Base-by-base conservation (phyloP, 345 rosid species). In the Citrus medica region DNA sequence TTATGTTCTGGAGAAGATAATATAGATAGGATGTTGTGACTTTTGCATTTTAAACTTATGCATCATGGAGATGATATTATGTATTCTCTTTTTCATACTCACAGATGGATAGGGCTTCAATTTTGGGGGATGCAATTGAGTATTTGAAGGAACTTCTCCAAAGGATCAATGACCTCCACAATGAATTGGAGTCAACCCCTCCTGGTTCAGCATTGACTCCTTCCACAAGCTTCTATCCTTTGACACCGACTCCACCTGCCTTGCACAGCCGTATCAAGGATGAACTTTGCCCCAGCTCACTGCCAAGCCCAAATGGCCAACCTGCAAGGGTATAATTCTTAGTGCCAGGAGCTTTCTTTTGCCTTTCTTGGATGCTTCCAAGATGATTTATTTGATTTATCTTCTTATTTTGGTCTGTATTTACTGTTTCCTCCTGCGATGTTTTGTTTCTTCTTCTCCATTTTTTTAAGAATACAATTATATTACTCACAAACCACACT, bases 31-130 rank as follows among this genome's bases (percentile, higher is more conserved):
- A 7, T 13, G 21, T 58, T 30, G 30, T 2, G 12, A 2, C 27
- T 71, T 65, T 46, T 28, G 24, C 24, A 42, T 64, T 42, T 7
- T 13, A 30, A 14, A n/a, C 10, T 25, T 62, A 22, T 65, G 60
- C 71, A 55, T 65, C 73, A 42, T 81, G 1, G 58, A 68, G 30
- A 60, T 17, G 3, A 38, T 40, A 59, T 63, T 42, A 61, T 79
- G 59, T 22, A 4, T 46, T 74, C 22, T 66, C 19, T 17, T 32
- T 28, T 56, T 64, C 27, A 14, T 78, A 80, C 38, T 76, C 19
- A 77, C 88, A 95, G 98, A 95, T 95, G 98, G 98, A 95, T 81
- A 86, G 98, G 85, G 98, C 98, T 81, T 92, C 98, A 27, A 95
- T 92, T 64, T 92, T 95, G 22, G 99, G 99, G 79, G 99, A 95